Evolutionary conservation across 768 basidiomycete species (phyloP).

Genomic region (Gloeopeniophorella convolvens): DNA sequence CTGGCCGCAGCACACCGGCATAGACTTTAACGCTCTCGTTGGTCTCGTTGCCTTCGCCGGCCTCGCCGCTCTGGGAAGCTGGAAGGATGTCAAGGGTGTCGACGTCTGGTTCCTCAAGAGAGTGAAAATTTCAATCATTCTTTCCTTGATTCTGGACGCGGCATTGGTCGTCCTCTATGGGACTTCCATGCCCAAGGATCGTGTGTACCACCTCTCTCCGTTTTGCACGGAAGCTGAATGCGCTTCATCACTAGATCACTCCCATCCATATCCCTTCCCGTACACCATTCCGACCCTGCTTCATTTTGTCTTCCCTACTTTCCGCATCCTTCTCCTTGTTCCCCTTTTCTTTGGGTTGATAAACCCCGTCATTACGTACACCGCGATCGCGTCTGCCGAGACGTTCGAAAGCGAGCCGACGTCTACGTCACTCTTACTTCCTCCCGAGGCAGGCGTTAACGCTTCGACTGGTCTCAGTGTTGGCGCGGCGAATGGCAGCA

Average conservation of each 20-base stretch:
- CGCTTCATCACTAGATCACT: constrained; percentile 6
- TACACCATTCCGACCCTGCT: constrained; percentile 35
- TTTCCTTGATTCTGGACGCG: constrained; percentile 54
- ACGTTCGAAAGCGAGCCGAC: constrained; percentile 32
- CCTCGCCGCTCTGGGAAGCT: constrained; percentile 68
- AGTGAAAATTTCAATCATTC: constrained; percentile 46
- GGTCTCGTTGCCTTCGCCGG: constrained; percentile 68
- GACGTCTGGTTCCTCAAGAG: constrained; percentile 60
- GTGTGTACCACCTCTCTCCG: constrained; percentile 10
- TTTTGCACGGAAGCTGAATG: not conserved
- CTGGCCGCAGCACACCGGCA: constrained; percentile 59
- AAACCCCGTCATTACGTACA: constrained; percentile 61
- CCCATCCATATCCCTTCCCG: constrained; percentile 20
- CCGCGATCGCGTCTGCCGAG: constrained; percentile 38
- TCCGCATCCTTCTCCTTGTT: constrained; percentile 58
- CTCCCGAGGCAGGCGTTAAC: constrained; percentile 39
- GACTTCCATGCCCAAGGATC: constrained; percentile 31
- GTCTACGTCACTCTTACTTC: constrained; percentile 48
- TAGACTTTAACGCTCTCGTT: constrained; percentile 60
- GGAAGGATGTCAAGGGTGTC: constrained; percentile 69
- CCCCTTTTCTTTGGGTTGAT: constrained; percentile 55
- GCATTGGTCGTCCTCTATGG: constrained; percentile 50
- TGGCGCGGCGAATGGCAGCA: constrained; percentile 39
- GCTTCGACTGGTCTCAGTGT: constrained; percentile 48
- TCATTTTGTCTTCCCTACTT: constrained; percentile 49